Evolutionary conservation across 345 rosid species (phyloP), one percentile per base, ranked within the genome.

Genomic region (Gossypium anomalum): DNA sequence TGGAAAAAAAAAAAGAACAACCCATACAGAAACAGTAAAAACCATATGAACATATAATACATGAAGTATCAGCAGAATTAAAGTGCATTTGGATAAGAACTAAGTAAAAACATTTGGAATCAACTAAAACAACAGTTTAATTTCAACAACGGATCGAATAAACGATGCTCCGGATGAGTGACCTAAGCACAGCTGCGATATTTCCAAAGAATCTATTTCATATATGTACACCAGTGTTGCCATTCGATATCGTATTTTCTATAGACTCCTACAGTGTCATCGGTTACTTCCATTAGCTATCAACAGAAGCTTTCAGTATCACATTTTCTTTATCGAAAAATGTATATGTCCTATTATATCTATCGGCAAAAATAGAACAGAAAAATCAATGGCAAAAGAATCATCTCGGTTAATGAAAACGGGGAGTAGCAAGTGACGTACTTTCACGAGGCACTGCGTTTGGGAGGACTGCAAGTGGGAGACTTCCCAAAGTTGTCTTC

Each of bases 401-500:
- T 72, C 59, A 53, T 56, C 72, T 62, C 25, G n/a, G 80, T 61
- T 49, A 72, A 72, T 60, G 59, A 61, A 74, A 67, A 23, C 53
- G 23, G 53, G 53, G 71, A 74, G 66, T 8, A 56, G 48, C 13
- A 6, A 59, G 62, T 83, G 75, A 67, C 77, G 41, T 61, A 72
- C 80, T 68, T 57, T 80, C 77, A 70, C 7, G 58, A 67, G 60
- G 77, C 63, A 51, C 16, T 60, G 44, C 80, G 75, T 65, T 76
- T 81, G 14, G 82, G 76, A 73, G 75, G 69, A 60, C 75, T 71
- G 0, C 68, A 64, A 67, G 77, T 56, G 3, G 86, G 78, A 41
- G 92, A 82, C 15, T 72, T 82, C 58, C 78, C 72, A 0, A 75
- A 82, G 76, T 79, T 77, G 3, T 85, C 90, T 76, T 82, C 84